phyloP scores from a whole-genome alignment of 1,284 basidiomycete species.

The Volvariella volvacea region DNA sequence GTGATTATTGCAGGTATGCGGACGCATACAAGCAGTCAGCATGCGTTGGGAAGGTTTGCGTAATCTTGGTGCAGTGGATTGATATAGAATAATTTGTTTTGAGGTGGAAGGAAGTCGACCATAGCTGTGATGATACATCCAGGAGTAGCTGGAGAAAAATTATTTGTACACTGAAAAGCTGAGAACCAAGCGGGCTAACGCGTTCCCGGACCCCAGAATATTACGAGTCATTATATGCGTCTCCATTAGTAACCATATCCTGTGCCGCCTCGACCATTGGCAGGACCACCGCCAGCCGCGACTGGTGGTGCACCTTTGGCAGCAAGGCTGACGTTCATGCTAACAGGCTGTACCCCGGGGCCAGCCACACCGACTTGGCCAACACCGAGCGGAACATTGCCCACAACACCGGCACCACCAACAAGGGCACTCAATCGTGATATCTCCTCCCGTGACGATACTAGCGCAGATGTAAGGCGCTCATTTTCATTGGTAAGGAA shows the following conservation, averaged over 20 bases:
- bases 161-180: constrained; percentile 1
- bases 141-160: not conserved
- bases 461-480: constrained; percentile 74
- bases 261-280: constrained; percentile 18
- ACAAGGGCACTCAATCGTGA: constrained; percentile 70
- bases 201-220: not conserved
- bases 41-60: too few species aligned
- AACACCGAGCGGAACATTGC: constrained; percentile 20
- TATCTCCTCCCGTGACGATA: constrained; percentile 73
- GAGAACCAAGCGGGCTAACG: not conserved
- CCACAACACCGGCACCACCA: constrained; percentile 50
- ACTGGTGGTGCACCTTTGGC: constrained; percentile 19
- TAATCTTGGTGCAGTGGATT: too few species aligned
- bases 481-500: constrained; percentile 90
- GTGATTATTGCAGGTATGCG: too few species aligned
- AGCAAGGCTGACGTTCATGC: constrained; percentile 34
- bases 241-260: constrained; percentile 30
- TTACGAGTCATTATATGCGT: constrained; percentile 7
- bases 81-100: too few species aligned
- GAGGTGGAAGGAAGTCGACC: too few species aligned
- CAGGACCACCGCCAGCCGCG: constrained; percentile 16
- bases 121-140: not conserved
- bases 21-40: too few species aligned
- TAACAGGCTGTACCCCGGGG: constrained; percentile 28
- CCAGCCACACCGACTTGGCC: constrained; percentile 16